Conservation (phyloP, 345 rosid genomes). For the Ceriops zippeliana region DNA sequence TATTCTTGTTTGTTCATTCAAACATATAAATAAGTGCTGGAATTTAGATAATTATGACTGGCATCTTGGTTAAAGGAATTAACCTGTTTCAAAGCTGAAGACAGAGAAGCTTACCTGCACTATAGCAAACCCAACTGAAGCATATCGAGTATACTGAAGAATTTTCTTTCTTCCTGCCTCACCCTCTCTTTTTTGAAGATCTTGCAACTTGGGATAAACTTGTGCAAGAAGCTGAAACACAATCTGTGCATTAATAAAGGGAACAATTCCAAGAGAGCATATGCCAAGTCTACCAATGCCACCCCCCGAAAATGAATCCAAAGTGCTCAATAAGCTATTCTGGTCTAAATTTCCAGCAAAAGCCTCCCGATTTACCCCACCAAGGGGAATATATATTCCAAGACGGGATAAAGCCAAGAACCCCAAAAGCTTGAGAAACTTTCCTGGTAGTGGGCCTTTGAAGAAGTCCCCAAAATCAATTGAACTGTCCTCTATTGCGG, state of each 20-base stretch:
- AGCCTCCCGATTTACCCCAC: conserved; percentile 90
- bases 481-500: conserved; percentile 98
- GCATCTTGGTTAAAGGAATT: conserved; percentile 9
- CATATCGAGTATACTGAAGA: conserved; percentile 86
- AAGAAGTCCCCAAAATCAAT: conserved; percentile 97
- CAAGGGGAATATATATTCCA: conserved; percentile 91
- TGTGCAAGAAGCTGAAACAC: conserved; percentile 98
- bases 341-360: conserved; percentile 90
- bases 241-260: conserved; percentile 90
- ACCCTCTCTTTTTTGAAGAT: conserved; percentile 98
- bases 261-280: conserved; percentile 96
- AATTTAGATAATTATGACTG: not conserved
- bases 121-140: conserved; percentile 90
- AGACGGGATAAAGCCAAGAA: conserved; percentile 82
- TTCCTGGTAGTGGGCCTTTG: conserved; percentile 88
- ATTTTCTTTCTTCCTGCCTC: conserved; percentile 97
- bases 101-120: conserved; percentile 51
- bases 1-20: not conserved
- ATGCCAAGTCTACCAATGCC: conserved; percentile 96
- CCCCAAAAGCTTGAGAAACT: conserved; percentile 85
- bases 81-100: not conserved
- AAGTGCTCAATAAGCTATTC: conserved; percentile 82
- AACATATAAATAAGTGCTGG: conserved; percentile 2
- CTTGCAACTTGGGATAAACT: conserved; percentile 95
- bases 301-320: conserved; percentile 96